phyloP scores from a whole-genome alignment of 257 asterid species.

The Galeopsis tetrahit region DNA sequence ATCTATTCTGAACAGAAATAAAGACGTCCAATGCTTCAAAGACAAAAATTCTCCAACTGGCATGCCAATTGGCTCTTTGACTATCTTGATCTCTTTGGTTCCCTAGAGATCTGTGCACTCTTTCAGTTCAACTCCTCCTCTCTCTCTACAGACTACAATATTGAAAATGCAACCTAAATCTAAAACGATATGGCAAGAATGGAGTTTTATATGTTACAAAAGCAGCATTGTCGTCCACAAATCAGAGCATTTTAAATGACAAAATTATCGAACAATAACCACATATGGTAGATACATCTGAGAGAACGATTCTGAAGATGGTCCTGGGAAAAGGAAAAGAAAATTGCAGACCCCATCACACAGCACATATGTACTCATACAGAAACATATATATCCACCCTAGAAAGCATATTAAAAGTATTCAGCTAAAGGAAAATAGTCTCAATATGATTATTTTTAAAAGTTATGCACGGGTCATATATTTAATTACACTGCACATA shows the following conservation, averaged over 20 bases:
- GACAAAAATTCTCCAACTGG: neutral
- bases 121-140: neutral
- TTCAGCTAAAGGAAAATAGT: slow-evolving; percentile 5
- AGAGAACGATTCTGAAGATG: neutral
- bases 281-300: slow-evolving; percentile 2
- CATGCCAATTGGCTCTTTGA: slow-evolving; percentile 6
- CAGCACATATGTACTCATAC: slow-evolving; percentile 5
- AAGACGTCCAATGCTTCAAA: neutral
- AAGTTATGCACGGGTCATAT: neutral
- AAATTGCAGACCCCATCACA: neutral
- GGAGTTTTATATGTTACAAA: neutral
- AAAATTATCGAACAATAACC: slow-evolving; percentile 1
- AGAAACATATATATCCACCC: neutral
- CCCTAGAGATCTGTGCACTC: slow-evolving; percentile 4
- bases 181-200: neutral
- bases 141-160: neutral
- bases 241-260: slow-evolving; percentile 1
- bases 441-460: slow-evolving; percentile 1
- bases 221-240: neutral
- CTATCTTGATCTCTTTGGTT: slow-evolving; percentile 20
- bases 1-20: neutral
- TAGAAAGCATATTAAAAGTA: neutral
- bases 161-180: neutral
- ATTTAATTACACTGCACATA: slow-evolving; percentile 27
- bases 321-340: neutral